Evolutionary conservation across 2,329 filamentous ascomycete genomes (phyloP), one percentile per base, ranked within the genome.

Genomic region (Sporothrix dimorphospora): DNA sequence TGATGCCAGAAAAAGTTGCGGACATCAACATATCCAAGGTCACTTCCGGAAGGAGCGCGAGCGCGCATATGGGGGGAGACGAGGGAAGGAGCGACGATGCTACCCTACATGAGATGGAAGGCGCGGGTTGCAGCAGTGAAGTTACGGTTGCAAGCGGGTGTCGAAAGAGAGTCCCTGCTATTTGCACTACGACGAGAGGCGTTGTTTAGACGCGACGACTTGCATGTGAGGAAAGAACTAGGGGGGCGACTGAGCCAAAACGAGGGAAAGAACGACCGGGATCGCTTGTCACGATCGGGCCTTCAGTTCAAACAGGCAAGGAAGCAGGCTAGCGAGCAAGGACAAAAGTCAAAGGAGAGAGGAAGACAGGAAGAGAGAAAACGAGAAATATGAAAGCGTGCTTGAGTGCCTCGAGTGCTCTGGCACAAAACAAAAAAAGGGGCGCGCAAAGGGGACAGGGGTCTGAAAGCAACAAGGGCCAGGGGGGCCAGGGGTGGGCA

Each of bases 31-130:
- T 27, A n/a, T 63, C n/a, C 55, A 38, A 65, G 6, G 38, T 27
- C 59, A 65, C 59, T 19, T 63, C 38, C 59, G 59, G 59, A 65
- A 65, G 59, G 59, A 65, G 59, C 59, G 38, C 38, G 59, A 65
- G 59, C 59, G 38, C 38, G n/a, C 59, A 45, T 45, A 65, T n/a
- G n/a, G 38, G 59, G 59, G 59, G 38, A 42, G 38, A 65, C 38
- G 59, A 27, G 38, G 38, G 59, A 65, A 65, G 59, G 59, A 63
- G 38, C 59, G 59, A 63, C 59, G 38, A 65, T 65, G 59, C 59
- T 16, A 65, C 38, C 12, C 59, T 65, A 38, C 38, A 42, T 16
- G 59, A 19, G 38, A 63, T 24, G 30, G 38, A 49, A 49, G 47
- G 47, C 47, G 47, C 47, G 38, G 16, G 47, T 49, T 42, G 38